Conservation (phyloP, 495 filamentous ascomycete genomes). For the Aspergillus carlsbadensis region DNA sequence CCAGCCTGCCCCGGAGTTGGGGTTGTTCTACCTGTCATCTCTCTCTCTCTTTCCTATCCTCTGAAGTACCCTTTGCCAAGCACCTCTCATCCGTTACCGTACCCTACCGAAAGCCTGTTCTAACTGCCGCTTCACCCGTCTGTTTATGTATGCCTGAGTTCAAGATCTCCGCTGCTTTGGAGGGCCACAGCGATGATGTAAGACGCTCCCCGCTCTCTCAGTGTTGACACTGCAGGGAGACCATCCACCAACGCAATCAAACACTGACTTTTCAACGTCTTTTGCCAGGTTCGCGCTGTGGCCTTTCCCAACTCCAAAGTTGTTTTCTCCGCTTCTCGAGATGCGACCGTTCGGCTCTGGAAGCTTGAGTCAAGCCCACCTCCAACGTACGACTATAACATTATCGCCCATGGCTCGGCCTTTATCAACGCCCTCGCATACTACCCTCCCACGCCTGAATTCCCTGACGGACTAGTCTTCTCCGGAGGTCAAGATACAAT, state of each 20-base stretch:
- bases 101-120: too few species aligned
- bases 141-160: constrained; percentile 59
- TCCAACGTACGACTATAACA: constrained; percentile 70
- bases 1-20: constrained; percentile 1
- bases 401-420: constrained; percentile 70
- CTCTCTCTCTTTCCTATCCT: background rate
- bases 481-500: constrained; percentile 89
- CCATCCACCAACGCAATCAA: constrained; percentile 8
- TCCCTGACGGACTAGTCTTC: constrained; percentile 78
- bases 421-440: constrained; percentile 87
- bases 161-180: constrained; percentile 79
- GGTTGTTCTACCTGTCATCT: constrained; percentile 1
- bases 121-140: background rate
- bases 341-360: constrained; percentile 89
- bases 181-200: constrained; percentile 83
- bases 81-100: background rate
- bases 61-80: background rate
- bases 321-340: constrained; percentile 83
- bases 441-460: constrained; percentile 63
- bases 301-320: constrained; percentile 71
- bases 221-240: constrained; percentile 10
- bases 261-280: background rate
- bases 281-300: constrained; percentile 78
- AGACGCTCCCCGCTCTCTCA: constrained; percentile 30
- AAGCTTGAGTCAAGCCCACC: constrained; percentile 62